Conservation (phyloP, 768 basidiomycete genomes). For the Boletus reticuloceps region DNA sequence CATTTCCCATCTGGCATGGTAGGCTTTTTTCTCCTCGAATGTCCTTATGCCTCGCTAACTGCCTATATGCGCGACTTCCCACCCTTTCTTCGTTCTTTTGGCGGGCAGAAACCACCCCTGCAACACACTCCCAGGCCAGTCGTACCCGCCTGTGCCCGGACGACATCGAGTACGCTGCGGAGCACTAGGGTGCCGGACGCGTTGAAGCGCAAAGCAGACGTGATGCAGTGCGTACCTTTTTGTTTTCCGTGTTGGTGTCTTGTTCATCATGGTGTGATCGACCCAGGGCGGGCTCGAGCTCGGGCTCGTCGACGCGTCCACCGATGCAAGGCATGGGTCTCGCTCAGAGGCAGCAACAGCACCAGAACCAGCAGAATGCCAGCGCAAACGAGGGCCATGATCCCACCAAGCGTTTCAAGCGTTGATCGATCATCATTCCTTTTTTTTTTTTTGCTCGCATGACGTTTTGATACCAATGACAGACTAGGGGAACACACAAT, state of each 20-base stretch:
- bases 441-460: neutral
- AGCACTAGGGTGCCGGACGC: neutral
- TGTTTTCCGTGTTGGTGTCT: no score
- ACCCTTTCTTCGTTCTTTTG: neutral
- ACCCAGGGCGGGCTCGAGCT: no score
- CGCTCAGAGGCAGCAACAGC: constrained; percentile 30
- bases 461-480: no score
- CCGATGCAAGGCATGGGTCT: constrained; percentile 40
- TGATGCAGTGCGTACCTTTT: constrained; percentile 28
- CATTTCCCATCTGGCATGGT: constrained; percentile 49
- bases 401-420: constrained; percentile 41
- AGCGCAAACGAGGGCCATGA: constrained; percentile 7
- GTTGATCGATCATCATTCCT: constrained; percentile 19
- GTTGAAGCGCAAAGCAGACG: constrained; percentile 36
- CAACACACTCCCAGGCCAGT: constrained; percentile 7
- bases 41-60: neutral
- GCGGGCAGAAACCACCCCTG: constrained; percentile 9
- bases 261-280: no score
- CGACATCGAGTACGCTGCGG: constrained; percentile 1
- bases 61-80: constrained; percentile 2
- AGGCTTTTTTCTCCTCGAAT: constrained; percentile 9
- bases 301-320: constrained; percentile 18
- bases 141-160: constrained; percentile 6
- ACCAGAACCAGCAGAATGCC: constrained; percentile 19
- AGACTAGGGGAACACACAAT: no score